Conservation (phyloP, 768 basidiomycete genomes). For the Suillus plorans region DNA sequence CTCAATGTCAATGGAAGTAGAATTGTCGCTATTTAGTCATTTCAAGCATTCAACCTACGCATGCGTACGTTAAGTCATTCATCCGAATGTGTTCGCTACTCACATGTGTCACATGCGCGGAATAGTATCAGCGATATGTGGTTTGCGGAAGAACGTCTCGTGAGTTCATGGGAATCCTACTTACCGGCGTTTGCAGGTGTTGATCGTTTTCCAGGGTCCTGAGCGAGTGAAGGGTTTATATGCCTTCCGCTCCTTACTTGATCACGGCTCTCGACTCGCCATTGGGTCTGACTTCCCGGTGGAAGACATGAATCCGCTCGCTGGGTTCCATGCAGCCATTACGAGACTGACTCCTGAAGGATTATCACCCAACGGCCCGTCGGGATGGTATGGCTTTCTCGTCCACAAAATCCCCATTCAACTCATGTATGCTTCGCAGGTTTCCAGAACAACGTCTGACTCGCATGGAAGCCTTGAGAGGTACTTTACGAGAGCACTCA, state of each 20-base stretch:
- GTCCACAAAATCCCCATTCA: neutral
- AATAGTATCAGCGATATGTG: slow-evolving; percentile 82
- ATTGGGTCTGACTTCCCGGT: slow-evolving; percentile 92
- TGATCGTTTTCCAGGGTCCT: slow-evolving; percentile 53
- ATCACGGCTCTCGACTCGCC: slow-evolving; percentile 65
- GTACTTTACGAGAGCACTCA: slow-evolving; percentile 30
- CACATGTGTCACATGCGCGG: neutral
- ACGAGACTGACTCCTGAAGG: slow-evolving; percentile 71
- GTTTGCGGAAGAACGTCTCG: slow-evolving; percentile 82
- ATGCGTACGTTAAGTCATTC: slow-evolving; percentile 55
- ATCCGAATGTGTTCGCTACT: neutral
- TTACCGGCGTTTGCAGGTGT: neutral
- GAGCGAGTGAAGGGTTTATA: slow-evolving; percentile 85
- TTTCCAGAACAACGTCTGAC: slow-evolving; percentile 80
- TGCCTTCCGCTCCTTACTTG: slow-evolving; percentile 75
- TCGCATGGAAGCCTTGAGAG: slow-evolving; percentile 74
- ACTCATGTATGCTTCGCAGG: slow-evolving; percentile 41
- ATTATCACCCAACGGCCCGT: slow-evolving; percentile 76
- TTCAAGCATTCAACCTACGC: slow-evolving; percentile 87
- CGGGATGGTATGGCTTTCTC: slow-evolving; percentile 63
- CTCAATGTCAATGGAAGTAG: slow-evolving; percentile 8
- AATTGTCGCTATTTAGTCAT: slow-evolving; percentile 56
- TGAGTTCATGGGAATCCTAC: slow-evolving; percentile 31
- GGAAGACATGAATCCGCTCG: slow-evolving; percentile 80
- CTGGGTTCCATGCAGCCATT: slow-evolving; percentile 86